Evolutionary conservation across 2,329 filamentous ascomycete genomes (phyloP), one percentile per base, ranked within the genome.

Genomic region (Sporothrix sp.): DNA sequence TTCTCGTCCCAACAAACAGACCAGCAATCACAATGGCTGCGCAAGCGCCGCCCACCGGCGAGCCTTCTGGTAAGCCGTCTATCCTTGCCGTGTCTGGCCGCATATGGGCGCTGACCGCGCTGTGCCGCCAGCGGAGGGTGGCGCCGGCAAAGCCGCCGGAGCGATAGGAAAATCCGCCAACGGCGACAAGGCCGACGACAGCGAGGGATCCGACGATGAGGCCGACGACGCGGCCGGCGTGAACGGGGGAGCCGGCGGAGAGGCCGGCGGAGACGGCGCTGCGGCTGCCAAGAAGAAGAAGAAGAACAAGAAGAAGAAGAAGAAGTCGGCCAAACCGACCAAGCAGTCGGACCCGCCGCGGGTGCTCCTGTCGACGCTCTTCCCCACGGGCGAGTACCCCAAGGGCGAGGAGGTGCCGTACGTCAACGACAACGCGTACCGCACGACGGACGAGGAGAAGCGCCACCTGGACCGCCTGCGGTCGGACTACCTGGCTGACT

Each of bases 381-480:
- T 88, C 70, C 79, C 84, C 48, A 79, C 79, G 65, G 74, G 79
- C 61, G 72, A 72, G 58, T 95, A 87, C 64, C 87, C 87, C 44
- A 77, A 80, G 60, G 88, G 88, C 57, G 79, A 93, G 67, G 84
- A 88, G 63, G 78, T 81, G 58, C 83, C 89, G 58, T 94, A 94
- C 67, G 68, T 73, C 55, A 74, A 87, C 62, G 86, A 91, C 59
- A 93, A 93, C 65, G 67, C 75, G 36, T 87, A 82, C 65, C 81
- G 88, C 52, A 93, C 85, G 3, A 94, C 87, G 11, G 81, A 74
- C 65, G 87, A 91, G 66, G 88, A 94, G 72, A 89, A 90, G 71
- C 79, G 87, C 48, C 81, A 91, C 61, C 74, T 90, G 49, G 85
- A 90, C 65, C 85, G 85, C 61, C 79, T 88, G 71, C 84, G 88